These are phyloP conservation scores for Buxus sempervirens DNA, from an alignment of 164 flowering plant genomes.

Conservation along the genomic window DNA sequence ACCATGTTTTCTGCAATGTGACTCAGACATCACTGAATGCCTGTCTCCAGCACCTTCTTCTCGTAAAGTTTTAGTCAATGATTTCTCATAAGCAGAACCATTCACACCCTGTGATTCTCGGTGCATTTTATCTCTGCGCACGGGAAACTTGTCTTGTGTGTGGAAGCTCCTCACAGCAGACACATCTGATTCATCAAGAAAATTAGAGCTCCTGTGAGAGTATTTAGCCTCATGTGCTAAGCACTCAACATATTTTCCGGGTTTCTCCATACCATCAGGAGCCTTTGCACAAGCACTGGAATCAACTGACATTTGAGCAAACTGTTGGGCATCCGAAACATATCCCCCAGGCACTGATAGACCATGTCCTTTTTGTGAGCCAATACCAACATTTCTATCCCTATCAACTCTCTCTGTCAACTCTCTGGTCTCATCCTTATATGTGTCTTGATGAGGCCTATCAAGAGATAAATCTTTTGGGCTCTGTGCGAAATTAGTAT, in stretches of 20 bases:
- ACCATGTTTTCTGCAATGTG: conserved; percentile 36
- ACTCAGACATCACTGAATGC: conserved; percentile 26
- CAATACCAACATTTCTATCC: conserved; percentile 32
- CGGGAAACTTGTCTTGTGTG: conserved; percentile 25
- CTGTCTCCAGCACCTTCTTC: conserved; percentile 40
- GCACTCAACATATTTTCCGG: conserved; percentile 34
- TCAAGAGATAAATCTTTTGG: conserved; percentile 32
- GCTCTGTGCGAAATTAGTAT: conserved; percentile 19
- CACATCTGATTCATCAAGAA: conserved; percentile 18
- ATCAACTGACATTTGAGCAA: conserved; percentile 36
- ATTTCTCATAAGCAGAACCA: conserved; percentile 32
- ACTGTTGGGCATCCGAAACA: conserved; percentile 35
- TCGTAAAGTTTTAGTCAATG: conserved; percentile 29
- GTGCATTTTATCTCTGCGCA: conserved; percentile 34
- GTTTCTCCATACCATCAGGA: conserved; percentile 34
- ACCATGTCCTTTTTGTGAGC: conserved; percentile 26
- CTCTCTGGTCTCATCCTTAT: conserved; percentile 21
- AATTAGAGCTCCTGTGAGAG: conserved; percentile 30
- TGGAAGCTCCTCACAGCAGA: conserved; percentile 17
- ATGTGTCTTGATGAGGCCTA: conserved; percentile 25
- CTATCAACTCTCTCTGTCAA: conserved; percentile 22
- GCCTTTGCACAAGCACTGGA: conserved; percentile 26
- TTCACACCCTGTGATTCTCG: conserved; percentile 42
- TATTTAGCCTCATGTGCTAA: conserved; percentile 28
- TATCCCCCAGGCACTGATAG: conserved; percentile 31